Conservation (phyloP, 495 filamentous ascomycete genomes). For the Aspergillus baeticus region DNA sequence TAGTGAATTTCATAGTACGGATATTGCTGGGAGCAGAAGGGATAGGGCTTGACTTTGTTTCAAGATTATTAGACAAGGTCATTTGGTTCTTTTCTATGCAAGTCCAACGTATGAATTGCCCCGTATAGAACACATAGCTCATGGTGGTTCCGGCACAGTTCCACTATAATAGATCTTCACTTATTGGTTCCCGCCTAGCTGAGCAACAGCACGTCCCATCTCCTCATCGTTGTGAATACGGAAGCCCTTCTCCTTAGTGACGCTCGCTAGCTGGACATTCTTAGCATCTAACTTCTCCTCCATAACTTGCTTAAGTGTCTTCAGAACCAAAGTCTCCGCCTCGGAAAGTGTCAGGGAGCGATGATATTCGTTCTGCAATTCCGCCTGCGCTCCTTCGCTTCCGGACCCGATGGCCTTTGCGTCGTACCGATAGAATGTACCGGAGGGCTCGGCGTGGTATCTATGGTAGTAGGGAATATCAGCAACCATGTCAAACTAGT, state of each 20-base stretch:
- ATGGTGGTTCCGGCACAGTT: slow-evolving; percentile 7
- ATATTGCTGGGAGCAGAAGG: neutral
- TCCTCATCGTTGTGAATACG: slow-evolving; percentile 96
- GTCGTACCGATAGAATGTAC: slow-evolving; percentile 98
- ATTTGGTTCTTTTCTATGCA: slow-evolving; percentile 33
- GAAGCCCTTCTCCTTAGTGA: slow-evolving; percentile 96
- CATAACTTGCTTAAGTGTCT: slow-evolving; percentile 99
- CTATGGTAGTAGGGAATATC: slow-evolving; percentile 32
- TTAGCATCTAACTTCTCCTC: slow-evolving; percentile 98
- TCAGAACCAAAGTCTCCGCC: slow-evolving; percentile 91
- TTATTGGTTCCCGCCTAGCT: slow-evolving; percentile 54
- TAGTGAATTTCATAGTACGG: neutral
- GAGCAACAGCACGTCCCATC: slow-evolving; percentile 86
- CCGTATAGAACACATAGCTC: slow-evolving; percentile 13
- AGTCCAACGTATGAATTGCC: slow-evolving; percentile 20
- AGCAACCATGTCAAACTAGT: neutral
- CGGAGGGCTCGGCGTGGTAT: slow-evolving; percentile 96
- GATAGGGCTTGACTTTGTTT: neutral
- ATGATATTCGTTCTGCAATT: slow-evolving; percentile 98
- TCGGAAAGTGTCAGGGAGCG: slow-evolving; percentile 92
- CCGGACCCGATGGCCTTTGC: slow-evolving; percentile 98
- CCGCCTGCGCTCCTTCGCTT: slow-evolving; percentile 94
- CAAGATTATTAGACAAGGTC: slow-evolving; percentile 19
- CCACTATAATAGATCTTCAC: slow-evolving; percentile 14
- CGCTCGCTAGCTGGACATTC: slow-evolving; percentile 97